Conservation (phyloP, 176 grass and related monocot genomes). For the Musa troglodytarum region DNA sequence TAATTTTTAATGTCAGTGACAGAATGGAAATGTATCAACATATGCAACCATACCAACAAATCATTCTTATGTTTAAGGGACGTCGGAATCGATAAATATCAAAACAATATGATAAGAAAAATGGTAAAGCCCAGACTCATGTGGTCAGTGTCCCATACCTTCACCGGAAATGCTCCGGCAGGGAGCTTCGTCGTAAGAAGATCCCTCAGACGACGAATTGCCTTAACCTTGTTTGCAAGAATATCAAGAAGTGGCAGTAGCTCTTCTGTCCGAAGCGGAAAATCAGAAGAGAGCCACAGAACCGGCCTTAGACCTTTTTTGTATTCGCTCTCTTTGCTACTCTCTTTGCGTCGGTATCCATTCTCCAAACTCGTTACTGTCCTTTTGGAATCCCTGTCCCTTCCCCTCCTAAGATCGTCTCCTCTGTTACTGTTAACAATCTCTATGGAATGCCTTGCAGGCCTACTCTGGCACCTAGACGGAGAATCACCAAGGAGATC, state of each 20-base stretch:
- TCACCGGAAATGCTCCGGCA: constrained; percentile 82
- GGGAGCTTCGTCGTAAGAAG: constrained; percentile 90
- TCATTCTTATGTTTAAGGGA: too few species aligned
- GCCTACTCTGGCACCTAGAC: constrained; percentile 44
- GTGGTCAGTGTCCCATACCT: constrained; percentile 33
- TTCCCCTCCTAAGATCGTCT: constrained; percentile 38
- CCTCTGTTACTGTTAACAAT: constrained; percentile 27
- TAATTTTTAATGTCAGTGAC: too few species aligned
- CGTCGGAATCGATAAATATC: too few species aligned
- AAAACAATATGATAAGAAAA: too few species aligned
- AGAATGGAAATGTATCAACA: too few species aligned
- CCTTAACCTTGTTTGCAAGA: constrained; percentile 97
- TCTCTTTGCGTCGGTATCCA: constrained; percentile 45
- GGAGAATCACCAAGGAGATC: constrained; percentile 52
- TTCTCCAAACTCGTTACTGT: constrained; percentile 32
- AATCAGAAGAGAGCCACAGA: constrained; percentile 81
- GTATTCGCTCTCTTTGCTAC: constrained; percentile 81
- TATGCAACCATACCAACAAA: too few species aligned
- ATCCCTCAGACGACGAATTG: constrained; percentile 83
- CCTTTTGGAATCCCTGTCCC: constrained; percentile 44
- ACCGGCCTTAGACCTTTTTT: constrained; percentile 88
- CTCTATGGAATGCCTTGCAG: constrained; percentile 70
- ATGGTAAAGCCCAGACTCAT: too few species aligned
- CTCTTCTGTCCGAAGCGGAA: constrained; percentile 80
- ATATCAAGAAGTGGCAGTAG: constrained; percentile 85